Percentiles rank a stretch among this genome's conserved stretches.
These are phyloP conservation scores for Rosa rugosa DNA, from an alignment of 306 rosid genomes.

Conservation along the genomic window DNA sequence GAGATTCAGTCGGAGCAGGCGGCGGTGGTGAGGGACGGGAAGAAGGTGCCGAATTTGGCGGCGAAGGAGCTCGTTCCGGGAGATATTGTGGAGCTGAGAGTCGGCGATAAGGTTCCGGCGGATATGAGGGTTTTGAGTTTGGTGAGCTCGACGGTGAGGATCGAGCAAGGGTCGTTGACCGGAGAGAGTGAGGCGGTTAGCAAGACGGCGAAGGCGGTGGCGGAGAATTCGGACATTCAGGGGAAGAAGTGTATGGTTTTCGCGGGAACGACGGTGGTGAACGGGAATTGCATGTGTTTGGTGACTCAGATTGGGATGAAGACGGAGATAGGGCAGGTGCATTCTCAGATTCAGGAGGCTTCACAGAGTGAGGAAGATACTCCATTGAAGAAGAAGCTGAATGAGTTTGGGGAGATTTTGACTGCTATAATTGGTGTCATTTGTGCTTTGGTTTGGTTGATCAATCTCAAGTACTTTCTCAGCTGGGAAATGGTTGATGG, in stretches of 20 bases:
- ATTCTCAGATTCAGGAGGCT: slow-evolving; percentile 65
- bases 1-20: slow-evolving; percentile 91
- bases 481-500: slow-evolving; percentile 39
- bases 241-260: slow-evolving; percentile 57
- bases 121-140: slow-evolving; percentile 34
- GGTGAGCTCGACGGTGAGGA: slow-evolving; percentile 31
- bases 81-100: slow-evolving; percentile 34
- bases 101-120: slow-evolving; percentile 40
- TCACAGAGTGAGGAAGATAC: slow-evolving; percentile 64
- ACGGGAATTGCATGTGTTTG: slow-evolving; percentile 64
- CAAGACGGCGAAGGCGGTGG: slow-evolving; percentile 34
- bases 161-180: slow-evolving; percentile 39
- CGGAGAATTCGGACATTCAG: slow-evolving; percentile 35
- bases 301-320: slow-evolving; percentile 67
- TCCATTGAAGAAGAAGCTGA: slow-evolving; percentile 64
- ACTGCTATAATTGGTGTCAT: slow-evolving; percentile 34
- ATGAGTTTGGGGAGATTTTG: slow-evolving; percentile 38
- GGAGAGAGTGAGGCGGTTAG: slow-evolving; percentile 44
- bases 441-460: slow-evolving; percentile 37
- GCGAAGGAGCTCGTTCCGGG: slow-evolving; percentile 88
- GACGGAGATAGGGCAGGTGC: slow-evolving; percentile 75
- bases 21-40: slow-evolving; percentile 48
- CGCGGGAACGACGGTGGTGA: slow-evolving; percentile 72
- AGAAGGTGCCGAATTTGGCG: slow-evolving; percentile 34
- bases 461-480: slow-evolving; percentile 34